Base-by-base conservation (phyloP, 192 early-diverging fungal genomes). In the Gigaspora rosea region DNA sequence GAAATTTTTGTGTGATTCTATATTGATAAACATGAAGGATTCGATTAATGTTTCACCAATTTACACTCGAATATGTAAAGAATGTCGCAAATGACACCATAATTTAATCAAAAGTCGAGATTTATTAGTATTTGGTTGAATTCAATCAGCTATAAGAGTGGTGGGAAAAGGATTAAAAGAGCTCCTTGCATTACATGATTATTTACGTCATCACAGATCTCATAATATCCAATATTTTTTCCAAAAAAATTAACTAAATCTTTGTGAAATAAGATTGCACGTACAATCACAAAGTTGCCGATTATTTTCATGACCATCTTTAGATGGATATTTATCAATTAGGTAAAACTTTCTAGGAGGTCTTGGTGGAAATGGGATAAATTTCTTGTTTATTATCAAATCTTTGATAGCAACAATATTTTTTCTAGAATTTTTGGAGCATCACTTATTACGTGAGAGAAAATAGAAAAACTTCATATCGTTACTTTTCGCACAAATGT, bases 161-260 rank as follows among this genome's bases (percentile, higher is more conserved):
- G 70, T 10, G 70, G 70, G 32, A 57, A 72, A 8, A 72, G 35
- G 18, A 56, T 72, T 5, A 72, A 27, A 10, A 56, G 7, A 36
- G 70, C 50, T 11, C 70, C 70, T 56, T 72, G 70, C 70, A 72
- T 72, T 16, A 72, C 70, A 6, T 56, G 16, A 12, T 72, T 50
- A 41, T 72, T 72, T 9, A 72, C 70, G 52, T 72, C 70, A 20
- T 72, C 54, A 57, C 50, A 52, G 1, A 72, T 72, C 35, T 72
- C 51, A 20, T 49, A 15, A 72, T 72, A 72, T 13, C 52, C 70
- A 20, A 20, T 41, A 35, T 51, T 7, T 35, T 27, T 72, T 51
- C 70, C n/a, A n/a, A n/a, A 72, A 18, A 54, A 13, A 6, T 52
- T 5, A 33, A 72, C 52, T 56, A 72, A 72, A 57, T 51, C n/a